Conservation (phyloP, 1,284 basidiomycete species). For the Ganoderma lingzhi region DNA sequence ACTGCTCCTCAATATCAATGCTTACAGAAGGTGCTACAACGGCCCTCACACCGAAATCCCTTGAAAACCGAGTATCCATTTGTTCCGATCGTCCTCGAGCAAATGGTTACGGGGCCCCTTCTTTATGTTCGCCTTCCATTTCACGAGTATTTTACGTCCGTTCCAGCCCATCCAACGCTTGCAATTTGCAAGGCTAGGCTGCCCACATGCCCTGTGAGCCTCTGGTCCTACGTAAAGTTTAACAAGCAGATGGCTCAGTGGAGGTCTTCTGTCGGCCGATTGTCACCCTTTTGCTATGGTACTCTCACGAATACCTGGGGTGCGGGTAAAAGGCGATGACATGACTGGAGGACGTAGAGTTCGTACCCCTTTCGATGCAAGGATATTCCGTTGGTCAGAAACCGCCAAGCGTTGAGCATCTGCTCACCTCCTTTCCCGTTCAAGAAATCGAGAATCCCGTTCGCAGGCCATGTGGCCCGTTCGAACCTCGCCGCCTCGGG, state of each 20-base stretch:
- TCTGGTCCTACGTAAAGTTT: slow-evolving; percentile 27
- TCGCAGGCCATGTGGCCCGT: neutral
- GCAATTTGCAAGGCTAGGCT: slow-evolving; percentile 13
- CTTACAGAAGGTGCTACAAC: neutral
- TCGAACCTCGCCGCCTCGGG: neutral
- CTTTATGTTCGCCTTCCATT: neutral
- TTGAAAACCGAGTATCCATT: neutral
- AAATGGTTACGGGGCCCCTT: neutral
- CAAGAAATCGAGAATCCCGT: neutral
- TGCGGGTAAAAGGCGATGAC: neutral
- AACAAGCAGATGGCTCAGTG: slow-evolving; percentile 9
- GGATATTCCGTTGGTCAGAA: neutral
- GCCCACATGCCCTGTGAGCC: slow-evolving; percentile 23
- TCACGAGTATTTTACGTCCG: neutral
- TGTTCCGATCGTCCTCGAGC: neutral
- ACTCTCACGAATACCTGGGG: neutral
- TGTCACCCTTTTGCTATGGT: neutral
- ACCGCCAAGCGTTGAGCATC: neutral
- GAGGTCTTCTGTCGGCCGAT: slow-evolving; percentile 21
- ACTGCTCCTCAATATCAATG: neutral
- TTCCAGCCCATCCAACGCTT: neutral
- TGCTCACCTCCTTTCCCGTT: neutral
- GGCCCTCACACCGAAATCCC: neutral
- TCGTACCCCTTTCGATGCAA: neutral
- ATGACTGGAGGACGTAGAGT: neutral